Base-by-base conservation (phyloP, 2,329 filamentous ascomycete genomes). In the Fusarium phyllophilum region DNA sequence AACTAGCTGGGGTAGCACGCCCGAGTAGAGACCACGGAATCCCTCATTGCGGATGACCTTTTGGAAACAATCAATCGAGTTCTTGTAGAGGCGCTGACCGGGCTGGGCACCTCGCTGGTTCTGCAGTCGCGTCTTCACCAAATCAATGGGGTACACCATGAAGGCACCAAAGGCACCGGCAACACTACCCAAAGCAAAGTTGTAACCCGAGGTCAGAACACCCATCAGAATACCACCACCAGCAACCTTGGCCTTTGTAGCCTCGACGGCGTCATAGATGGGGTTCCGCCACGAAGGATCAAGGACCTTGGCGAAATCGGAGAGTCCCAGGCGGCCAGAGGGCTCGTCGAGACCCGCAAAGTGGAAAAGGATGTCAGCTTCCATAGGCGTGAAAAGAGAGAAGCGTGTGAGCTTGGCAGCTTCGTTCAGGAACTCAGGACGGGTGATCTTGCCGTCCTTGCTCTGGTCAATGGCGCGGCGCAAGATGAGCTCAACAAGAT, bases 91-190 rank as follows among this genome's bases (percentile, higher is more conserved):
- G 70, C 93, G 88, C 83, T 97, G 92, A 65, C 96, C 96, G 2
- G 95, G 94, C 57, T 92, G 90, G 9, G 90, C 90, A 58, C 90
- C 91, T 75, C 96, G 91, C 87, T 99, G 96, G 86, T 99, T 99
- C 84, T 99, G 96, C 91, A 99, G 93, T 70, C 96, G 92, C 3
- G 96, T 99, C 89, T 99, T 99, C 83, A 99, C 96, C 70, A 99
- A 86, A 85, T 99, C 96, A 80, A 99, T 98, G 31, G 96, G 96
- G 82, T 99, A 99, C 61, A 99, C 96, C 94, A 99, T 98, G 82
- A 99, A 98, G 18, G 96, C 96, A 82, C 96, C 96, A 81, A 99
- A 99, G 15, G 96, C 96, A 84, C 96, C 96, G 13, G 96, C 96
- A 76, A 97, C 77, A 81, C 93, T 95, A 68, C 96, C 96, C 12